Evolutionary conservation across 306 rosid species (phyloP).

Genomic region (Luffa acutangula): DNA sequence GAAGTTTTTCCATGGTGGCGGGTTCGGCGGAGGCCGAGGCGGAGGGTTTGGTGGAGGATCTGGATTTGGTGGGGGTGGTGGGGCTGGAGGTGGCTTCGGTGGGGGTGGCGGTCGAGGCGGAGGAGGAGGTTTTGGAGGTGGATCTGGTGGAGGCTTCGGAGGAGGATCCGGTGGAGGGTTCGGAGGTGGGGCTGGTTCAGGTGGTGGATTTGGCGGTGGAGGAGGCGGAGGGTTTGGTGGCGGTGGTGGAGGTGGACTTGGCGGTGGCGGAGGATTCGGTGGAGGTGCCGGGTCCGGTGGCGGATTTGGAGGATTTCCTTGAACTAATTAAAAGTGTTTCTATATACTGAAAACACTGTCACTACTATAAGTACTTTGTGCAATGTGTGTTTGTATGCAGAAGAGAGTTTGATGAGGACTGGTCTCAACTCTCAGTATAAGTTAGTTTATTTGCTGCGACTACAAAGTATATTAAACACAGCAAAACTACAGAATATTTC

Average conservation of each 20-base stretch:
- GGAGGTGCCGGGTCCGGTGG: too few relatives aligned
- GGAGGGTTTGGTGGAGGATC: neutral
- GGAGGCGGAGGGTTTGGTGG: neutral
- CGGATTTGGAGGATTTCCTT: neutral
- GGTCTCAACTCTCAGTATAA: too few relatives aligned
- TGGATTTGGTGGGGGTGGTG: neutral
- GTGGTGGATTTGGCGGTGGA: neutral
- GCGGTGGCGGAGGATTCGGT: neutral
- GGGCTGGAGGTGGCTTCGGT: neutral
- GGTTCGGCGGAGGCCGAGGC: neutral
- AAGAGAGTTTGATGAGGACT: too few relatives aligned
- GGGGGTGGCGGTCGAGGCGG: neutral
- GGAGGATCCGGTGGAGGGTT: neutral
- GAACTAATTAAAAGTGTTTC: neutral
- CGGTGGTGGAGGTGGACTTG: neutral
- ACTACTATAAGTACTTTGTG: too few relatives aligned
- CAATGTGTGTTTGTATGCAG: too few relatives aligned
- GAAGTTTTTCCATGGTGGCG: neutral
- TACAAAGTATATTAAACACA: too few relatives aligned
- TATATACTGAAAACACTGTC: too few relatives aligned
- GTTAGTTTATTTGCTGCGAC: too few relatives aligned
- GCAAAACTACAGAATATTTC: too few relatives aligned
- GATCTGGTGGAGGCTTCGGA: neutral
- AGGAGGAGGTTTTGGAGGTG: neutral
- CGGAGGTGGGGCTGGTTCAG: neutral